Evolutionary conservation across 139 green algal species (phyloP).

Genomic region (Astrephomene gubernaculifera): DNA sequence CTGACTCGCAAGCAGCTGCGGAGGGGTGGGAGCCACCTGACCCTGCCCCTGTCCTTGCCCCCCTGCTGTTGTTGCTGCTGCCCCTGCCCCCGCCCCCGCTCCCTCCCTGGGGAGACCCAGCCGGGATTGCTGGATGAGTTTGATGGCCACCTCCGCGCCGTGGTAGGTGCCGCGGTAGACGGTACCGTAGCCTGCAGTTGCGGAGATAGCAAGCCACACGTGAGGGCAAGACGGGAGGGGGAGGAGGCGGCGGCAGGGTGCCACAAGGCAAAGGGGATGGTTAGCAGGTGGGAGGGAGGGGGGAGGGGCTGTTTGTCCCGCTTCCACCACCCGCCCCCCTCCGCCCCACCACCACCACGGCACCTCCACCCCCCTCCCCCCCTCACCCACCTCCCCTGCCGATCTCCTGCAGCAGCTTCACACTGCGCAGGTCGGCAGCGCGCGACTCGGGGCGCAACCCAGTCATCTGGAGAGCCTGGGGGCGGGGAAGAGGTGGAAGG

Average conservation of each 20-base stretch:
- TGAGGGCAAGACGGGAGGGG: no score
- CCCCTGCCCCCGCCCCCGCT: not conserved
- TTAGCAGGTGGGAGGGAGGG: no score
- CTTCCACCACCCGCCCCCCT: no score
- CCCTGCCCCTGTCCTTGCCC: no score
- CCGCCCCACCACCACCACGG: no score
- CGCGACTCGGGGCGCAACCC: not conserved
- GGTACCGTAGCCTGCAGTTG: constrained; percentile 21
- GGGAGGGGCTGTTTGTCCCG: no score
- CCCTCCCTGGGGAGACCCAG: not conserved
- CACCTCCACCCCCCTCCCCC: no score
- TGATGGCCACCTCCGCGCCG: constrained; percentile 7
- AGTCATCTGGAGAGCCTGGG: not conserved
- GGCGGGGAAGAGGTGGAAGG: not conserved
- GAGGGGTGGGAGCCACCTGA: no score
- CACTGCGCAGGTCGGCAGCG: not conserved
- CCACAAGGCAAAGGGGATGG: no score
- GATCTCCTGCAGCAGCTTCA: constrained; percentile 22
- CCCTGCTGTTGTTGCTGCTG: not conserved
- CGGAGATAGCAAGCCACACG: not conserved
- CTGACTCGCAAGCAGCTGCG: no score
- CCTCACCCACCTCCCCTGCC: not conserved
- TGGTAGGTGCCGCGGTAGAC: constrained; percentile 18
- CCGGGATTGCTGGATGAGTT: constrained; percentile 12
- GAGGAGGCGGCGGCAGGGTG: no score